Evolutionary conservation across 805 yeast species (phyloP).

Genomic region (Sugiyamaella americana): DNA sequence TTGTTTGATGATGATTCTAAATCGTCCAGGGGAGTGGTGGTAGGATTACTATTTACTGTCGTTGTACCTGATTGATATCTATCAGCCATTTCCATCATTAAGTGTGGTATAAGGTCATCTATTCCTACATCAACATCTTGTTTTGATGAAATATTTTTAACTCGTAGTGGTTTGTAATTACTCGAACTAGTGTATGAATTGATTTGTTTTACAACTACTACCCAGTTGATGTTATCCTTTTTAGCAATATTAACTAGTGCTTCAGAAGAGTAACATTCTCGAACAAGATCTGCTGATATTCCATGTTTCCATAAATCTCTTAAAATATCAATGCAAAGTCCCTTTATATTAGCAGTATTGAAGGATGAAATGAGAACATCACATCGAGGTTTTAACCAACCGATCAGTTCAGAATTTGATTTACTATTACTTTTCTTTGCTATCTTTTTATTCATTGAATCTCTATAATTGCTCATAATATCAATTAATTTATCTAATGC

Average conservation of each 20-base stretch:
- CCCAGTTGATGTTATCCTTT: conserved; percentile 66
- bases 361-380: conserved; percentile 75
- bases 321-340: conserved; percentile 58
- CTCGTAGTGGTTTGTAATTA: conserved; percentile 68
- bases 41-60: neutral
- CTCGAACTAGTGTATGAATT: conserved; percentile 36
- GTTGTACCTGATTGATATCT: neutral
- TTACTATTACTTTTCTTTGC: conserved; percentile 18
- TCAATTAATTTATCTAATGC: conserved; percentile 63
- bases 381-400: conserved; percentile 59
- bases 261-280: conserved; percentile 42
- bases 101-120: conserved; percentile 52
- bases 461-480: conserved; percentile 36
- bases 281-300: conserved; percentile 65
- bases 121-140: conserved; percentile 68
- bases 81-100: conserved; percentile 32
- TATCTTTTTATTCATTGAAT: conserved; percentile 15
- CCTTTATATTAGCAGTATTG: conserved; percentile 48
- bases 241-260: conserved; percentile 60
- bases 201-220: conserved; percentile 71
- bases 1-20: neutral
- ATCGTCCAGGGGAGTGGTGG: neutral
- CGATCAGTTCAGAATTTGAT: conserved; percentile 19
- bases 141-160: conserved; percentile 55
- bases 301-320: conserved; percentile 66